These are phyloP conservation scores for Aspergillus egyptiacus DNA, from an alignment of 495 filamentous ascomycete species.

Conservation along the genomic window DNA sequence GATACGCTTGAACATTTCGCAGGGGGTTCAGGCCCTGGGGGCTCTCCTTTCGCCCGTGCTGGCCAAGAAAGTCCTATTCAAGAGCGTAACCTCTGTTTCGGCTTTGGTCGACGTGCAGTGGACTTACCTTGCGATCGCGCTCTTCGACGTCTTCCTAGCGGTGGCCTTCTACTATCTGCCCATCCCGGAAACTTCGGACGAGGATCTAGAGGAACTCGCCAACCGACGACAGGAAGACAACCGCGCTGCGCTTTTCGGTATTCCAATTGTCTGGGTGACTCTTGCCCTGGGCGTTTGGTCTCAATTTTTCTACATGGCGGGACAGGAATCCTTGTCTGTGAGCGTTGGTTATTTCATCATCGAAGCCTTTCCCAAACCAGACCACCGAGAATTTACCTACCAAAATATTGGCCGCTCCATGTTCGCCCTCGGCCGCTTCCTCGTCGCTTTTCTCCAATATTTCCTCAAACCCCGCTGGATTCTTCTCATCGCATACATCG, in stretches of 20 bases:
- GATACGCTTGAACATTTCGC: constrained; percentile 58
- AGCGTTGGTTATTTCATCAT: constrained; percentile 40
- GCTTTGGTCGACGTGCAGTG: constrained; percentile 63
- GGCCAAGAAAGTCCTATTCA: constrained; percentile 57
- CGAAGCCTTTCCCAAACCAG: constrained; percentile 23
- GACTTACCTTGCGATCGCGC: constrained; percentile 63
- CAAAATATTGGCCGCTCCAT: constrained; percentile 52
- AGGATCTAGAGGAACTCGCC: constrained; percentile 53
- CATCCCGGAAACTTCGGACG: constrained; percentile 61
- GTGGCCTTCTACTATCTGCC: constrained; percentile 60
- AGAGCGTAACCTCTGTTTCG: constrained; percentile 42
- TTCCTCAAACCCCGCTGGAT: constrained; percentile 58
- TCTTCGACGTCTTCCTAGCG: constrained; percentile 60
- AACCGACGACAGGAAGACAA: constrained; percentile 48
- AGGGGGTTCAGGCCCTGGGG: constrained; percentile 63
- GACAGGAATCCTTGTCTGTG: constrained; percentile 54
- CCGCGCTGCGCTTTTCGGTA: constrained; percentile 35
- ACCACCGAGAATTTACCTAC: constrained; percentile 36
- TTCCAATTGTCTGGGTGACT: constrained; percentile 53
- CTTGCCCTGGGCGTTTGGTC: constrained; percentile 51
- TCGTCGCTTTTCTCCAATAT: constrained; percentile 49
- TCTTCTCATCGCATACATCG: constrained; percentile 51
- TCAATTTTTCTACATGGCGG: constrained; percentile 61
- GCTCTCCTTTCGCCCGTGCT: constrained; percentile 56
- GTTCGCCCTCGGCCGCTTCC: constrained; percentile 59